phyloP scores from a whole-genome alignment of 495 filamentous ascomycete species.

The Neurospora discreta region DNA sequence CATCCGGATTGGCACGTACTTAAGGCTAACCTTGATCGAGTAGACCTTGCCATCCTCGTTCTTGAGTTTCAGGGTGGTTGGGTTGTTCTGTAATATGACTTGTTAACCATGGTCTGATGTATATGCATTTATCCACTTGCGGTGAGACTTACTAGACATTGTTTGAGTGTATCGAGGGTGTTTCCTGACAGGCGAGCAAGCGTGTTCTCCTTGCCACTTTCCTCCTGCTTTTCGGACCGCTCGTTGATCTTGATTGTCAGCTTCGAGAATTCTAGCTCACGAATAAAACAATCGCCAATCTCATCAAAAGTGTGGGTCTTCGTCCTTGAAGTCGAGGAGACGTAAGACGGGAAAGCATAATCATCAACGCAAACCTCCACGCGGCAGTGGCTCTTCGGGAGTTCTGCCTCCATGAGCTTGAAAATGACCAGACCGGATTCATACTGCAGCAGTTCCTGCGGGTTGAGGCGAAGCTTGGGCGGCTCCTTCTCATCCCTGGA shows the following conservation, averaged over 20 bases:
- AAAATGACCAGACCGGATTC: constrained; percentile 92
- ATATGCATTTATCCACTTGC: background rate
- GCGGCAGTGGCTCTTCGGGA: constrained; percentile 63
- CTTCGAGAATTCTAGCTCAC: constrained; percentile 89
- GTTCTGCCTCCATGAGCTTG: constrained; percentile 78
- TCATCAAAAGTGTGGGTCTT: constrained; percentile 66
- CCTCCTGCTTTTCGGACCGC: constrained; percentile 61
- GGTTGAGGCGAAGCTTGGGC: constrained; percentile 66
- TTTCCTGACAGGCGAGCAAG: constrained; percentile 76
- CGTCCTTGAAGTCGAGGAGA: constrained; percentile 59
- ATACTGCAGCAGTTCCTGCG: constrained; percentile 69
- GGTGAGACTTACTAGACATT: constrained; percentile 56
- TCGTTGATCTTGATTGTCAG: constrained; percentile 78
- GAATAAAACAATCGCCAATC: constrained; percentile 89
- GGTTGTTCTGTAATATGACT: constrained; percentile 54
- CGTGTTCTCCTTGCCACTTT: constrained; percentile 54
- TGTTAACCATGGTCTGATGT: constrained; percentile 5
- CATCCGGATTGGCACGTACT: constrained; percentile 92
- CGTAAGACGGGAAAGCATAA: constrained; percentile 80
- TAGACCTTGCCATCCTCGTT: constrained; percentile 64
- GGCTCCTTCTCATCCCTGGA: constrained; percentile 47
- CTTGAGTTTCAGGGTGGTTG: constrained; percentile 67
- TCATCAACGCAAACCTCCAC: constrained; percentile 92
- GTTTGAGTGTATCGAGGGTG: constrained; percentile 75
- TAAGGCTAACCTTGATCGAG: constrained; percentile 79